Percentiles rank a stretch among this genome's conserved stretches.
Conservation (phyloP, 371 early-diverging fungal species). For the Mortierella sp. region DNA sequence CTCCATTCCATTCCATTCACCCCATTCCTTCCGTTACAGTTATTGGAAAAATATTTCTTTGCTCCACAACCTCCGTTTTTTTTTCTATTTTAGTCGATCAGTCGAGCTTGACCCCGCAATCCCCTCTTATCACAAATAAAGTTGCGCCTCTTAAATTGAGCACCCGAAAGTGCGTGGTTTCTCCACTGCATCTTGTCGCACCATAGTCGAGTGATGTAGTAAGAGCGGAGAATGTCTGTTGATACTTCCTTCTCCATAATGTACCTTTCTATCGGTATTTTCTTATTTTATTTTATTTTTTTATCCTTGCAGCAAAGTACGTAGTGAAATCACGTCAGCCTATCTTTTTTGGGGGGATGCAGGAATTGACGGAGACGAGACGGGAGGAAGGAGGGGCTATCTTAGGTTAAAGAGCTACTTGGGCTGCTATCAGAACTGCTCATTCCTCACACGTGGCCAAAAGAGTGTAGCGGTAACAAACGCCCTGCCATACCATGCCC, state of each 20-base stretch:
- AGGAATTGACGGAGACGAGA: not conserved
- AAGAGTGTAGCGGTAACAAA: too few species aligned
- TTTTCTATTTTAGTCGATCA: conserved; percentile 4
- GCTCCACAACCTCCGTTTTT: conserved; percentile 1
- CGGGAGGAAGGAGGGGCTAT: too few species aligned
- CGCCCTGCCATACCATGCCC: too few species aligned
- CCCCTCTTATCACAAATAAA: conserved; percentile 11
- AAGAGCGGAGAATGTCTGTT: too few species aligned
- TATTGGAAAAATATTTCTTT: not conserved
- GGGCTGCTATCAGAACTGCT: not conserved
- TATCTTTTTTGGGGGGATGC: not conserved
- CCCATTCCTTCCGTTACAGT: not conserved
- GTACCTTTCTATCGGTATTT: too few species aligned
- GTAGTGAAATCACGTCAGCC: not conserved
- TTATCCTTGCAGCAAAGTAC: too few species aligned
- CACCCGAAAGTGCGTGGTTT: not conserved
- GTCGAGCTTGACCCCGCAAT: not conserved
- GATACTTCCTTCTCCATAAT: too few species aligned
- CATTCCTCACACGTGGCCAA: not conserved
- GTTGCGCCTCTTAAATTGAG: conserved; percentile 5
- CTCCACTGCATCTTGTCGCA: too few species aligned
- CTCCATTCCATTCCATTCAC: too few species aligned
- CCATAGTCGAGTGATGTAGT: too few species aligned
- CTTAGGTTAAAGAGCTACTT: not conserved
- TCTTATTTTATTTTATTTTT: too few species aligned